Evolutionary conservation across 805 yeast genomes (phyloP).

Genomic region (Groenewaldozyma tartarivorans): DNA sequence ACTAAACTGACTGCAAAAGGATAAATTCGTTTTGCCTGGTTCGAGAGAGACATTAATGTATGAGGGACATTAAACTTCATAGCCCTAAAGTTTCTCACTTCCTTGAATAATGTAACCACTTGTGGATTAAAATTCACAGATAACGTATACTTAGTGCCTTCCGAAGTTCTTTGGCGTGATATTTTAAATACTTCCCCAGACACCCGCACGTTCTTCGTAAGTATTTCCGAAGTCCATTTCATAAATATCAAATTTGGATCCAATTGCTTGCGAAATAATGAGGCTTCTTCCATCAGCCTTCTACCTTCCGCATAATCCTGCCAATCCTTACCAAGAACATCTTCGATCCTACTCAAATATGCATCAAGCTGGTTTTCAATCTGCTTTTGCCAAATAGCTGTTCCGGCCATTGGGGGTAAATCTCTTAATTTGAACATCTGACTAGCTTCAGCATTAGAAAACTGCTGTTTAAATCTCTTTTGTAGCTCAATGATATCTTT

Average conservation of each 20-base stretch:
- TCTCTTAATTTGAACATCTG: slow-evolving; percentile 34
- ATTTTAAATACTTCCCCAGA: slow-evolving; percentile 35
- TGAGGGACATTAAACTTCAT: slow-evolving; percentile 53
- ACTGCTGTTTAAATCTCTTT: slow-evolving; percentile 29
- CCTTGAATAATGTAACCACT: slow-evolving; percentile 37
- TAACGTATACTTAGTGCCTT: slow-evolving; percentile 24
- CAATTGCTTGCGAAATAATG: slow-evolving; percentile 36
- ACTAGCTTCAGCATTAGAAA: slow-evolving; percentile 23
- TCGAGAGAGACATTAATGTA: slow-evolving; percentile 36
- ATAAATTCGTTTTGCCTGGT: slow-evolving; percentile 41
- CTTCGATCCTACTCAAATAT: slow-evolving; percentile 37
- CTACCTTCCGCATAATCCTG: slow-evolving; percentile 55
- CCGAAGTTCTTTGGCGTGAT: slow-evolving; percentile 17
- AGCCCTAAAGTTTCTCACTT: slow-evolving; percentile 41
- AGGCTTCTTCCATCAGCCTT: slow-evolving; percentile 43
- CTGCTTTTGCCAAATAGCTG: slow-evolving; percentile 46
- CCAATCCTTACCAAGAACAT: slow-evolving; percentile 56
- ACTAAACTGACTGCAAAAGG: slow-evolving; percentile 47
- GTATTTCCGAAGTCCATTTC: slow-evolving; percentile 39
- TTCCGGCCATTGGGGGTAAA: slow-evolving; percentile 39
- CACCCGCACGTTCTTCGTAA: slow-evolving; percentile 12
- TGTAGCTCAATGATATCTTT: slow-evolving; percentile 38
- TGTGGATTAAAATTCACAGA: slow-evolving; percentile 44
- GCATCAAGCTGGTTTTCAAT: slow-evolving; percentile 35
- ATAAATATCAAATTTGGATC: slow-evolving; percentile 34